Evolutionary conservation across 352 stramenopile species (phyloP).

Genomic region (Phytopythium helicoides): DNA sequence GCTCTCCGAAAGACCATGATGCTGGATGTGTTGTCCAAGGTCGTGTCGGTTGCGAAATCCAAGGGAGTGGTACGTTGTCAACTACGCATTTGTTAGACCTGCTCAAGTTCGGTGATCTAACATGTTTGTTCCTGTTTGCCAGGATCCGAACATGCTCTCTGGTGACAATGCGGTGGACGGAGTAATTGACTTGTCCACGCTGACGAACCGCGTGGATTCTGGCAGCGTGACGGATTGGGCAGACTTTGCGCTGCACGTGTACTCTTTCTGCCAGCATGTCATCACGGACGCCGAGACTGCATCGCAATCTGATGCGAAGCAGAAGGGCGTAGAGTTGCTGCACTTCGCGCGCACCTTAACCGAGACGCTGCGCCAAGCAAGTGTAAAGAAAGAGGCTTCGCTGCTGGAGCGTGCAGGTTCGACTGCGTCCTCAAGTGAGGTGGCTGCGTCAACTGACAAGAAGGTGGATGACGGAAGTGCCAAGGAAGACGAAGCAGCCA

Average conservation of each 20-base stretch:
- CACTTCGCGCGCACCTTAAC: constrained; percentile 74
- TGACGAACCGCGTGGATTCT: constrained; percentile 32
- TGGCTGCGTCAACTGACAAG: constrained; percentile 5
- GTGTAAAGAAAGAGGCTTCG: constrained; percentile 58
- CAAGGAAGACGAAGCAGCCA: constrained; percentile 8
- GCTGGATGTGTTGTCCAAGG: constrained; percentile 80
- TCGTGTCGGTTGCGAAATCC: constrained; percentile 71
- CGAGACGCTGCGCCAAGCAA: constrained; percentile 68
- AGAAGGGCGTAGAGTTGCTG: constrained; percentile 73
- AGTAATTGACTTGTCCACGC: constrained; percentile 54
- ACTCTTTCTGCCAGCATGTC: constrained; percentile 71
- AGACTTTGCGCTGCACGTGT: constrained; percentile 66
- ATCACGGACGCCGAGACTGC: constrained; percentile 55
- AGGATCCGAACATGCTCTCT: constrained; percentile 56
- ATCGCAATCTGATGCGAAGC: constrained; percentile 50
- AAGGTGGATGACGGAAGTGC: neutral
- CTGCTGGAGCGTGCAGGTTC: constrained; percentile 25
- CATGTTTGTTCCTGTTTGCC: neutral
- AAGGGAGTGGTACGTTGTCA: constrained; percentile 59
- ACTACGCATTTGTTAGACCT: too few relatives aligned
- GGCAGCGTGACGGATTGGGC: constrained; percentile 58
- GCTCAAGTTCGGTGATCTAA: too few relatives aligned
- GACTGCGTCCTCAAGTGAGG: too few relatives aligned
- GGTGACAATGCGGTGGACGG: constrained; percentile 7
- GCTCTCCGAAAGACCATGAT: constrained; percentile 64